phyloP scores from a whole-genome alignment of 202 grass and related monocot genomes.

The Carex arenaria region DNA sequence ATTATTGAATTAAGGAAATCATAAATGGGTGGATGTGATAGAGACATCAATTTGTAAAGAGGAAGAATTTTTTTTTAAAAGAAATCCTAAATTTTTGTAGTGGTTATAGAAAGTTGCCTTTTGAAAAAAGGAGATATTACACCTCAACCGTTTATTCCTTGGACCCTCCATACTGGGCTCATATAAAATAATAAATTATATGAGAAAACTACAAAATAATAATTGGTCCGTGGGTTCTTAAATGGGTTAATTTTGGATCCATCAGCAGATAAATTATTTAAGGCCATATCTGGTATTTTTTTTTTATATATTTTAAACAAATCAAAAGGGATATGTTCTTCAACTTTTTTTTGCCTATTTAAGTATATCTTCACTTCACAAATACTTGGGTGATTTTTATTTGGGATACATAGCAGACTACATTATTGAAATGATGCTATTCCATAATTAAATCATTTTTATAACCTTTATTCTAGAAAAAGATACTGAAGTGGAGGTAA shows the following conservation, averaged over 20 bases:
- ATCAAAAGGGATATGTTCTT: too few relatives aligned
- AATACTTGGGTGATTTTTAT: background rate
- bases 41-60: conserved; percentile 13
- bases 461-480: conserved; percentile 11
- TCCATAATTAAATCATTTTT: background rate
- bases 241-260: too few relatives aligned
- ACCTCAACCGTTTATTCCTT: conserved; percentile 23
- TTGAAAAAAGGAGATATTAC: conserved; percentile 22
- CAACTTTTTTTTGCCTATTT: too few relatives aligned
- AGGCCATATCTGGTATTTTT: too few relatives aligned
- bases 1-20: background rate
- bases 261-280: too few relatives aligned
- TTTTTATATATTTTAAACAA: too few relatives aligned
- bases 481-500: background rate
- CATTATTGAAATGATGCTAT: background rate
- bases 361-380: background rate
- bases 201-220: background rate
- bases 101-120: conserved; percentile 23
- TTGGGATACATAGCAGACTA: background rate
- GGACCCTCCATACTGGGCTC: background rate
- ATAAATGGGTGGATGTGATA: conserved; percentile 1
- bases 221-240: background rate
- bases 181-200: conserved; percentile 12
- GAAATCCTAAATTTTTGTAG: conserved; percentile 6
- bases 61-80: background rate